phyloP scores from a whole-genome alignment of 2,329 filamentous ascomycete species.

The Aspergillus sp. region DNA sequence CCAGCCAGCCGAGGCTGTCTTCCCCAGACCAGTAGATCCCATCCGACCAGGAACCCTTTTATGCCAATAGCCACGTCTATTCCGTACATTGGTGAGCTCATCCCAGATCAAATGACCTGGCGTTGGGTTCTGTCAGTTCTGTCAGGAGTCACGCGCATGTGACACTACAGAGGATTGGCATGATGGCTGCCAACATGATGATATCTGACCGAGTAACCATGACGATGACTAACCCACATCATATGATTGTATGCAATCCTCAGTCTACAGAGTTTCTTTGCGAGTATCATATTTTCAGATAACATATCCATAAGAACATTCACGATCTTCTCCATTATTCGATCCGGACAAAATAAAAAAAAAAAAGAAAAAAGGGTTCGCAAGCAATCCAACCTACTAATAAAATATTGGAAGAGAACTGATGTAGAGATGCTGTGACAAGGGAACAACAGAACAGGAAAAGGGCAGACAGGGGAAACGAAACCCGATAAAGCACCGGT shows the following conservation, averaged over 20 bases:
- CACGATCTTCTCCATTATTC: slow-evolving; percentile 37
- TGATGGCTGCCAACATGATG: too few species aligned
- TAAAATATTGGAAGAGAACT: slow-evolving; percentile 19
- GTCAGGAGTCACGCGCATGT: too few species aligned
- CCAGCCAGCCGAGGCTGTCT: too few species aligned
- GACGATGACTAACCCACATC: too few species aligned
- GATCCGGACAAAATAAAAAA: slow-evolving; percentile 26
- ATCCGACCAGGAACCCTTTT: too few species aligned
- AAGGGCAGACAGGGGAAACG: slow-evolving; percentile 15
- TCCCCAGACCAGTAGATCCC: too few species aligned
- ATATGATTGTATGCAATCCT: not conserved
- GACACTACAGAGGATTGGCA: too few species aligned
- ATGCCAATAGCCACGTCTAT: too few species aligned
- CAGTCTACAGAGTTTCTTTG: not conserved
- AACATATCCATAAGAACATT: slow-evolving; percentile 15
- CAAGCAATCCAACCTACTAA: slow-evolving; percentile 35
- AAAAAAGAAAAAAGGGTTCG: slow-evolving; percentile 4
- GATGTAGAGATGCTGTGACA: slow-evolving; percentile 18
- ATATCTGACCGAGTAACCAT: too few species aligned
- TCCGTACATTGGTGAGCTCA: too few species aligned
- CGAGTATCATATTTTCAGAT: slow-evolving; percentile 8
- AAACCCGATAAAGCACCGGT: slow-evolving; percentile 21
- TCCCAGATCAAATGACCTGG: too few species aligned
- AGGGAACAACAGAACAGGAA: slow-evolving; percentile 12
- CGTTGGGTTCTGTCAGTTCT: too few species aligned